Base-by-base conservation (phyloP, 139 green algal species). In the Chloropicon primus region DNA sequence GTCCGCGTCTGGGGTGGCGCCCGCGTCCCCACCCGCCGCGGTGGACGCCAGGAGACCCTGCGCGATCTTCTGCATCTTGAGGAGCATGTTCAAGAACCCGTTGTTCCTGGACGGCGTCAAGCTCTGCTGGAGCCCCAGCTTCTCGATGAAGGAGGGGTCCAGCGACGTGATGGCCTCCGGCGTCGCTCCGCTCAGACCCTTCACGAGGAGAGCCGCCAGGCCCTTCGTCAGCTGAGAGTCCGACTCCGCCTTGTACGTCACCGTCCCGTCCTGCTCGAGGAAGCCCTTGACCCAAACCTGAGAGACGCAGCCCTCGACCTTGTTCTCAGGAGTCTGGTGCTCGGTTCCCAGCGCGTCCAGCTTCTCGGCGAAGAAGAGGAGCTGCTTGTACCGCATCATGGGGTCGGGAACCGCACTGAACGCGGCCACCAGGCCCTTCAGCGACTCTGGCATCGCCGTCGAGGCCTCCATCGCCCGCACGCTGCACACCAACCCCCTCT, bases 41-140 rank as follows among this genome's bases (percentile, higher is more conserved):
- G n/a, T n/a, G n/a, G n/a, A n/a, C n/a, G n/a, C n/a, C n/a, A n/a
- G n/a, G n/a, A 62, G 41, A 5, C 41, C 41, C 41, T 62, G 41
- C 10, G 41, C 41, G 41, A 62, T 62, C 71, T 74, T 74, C 71
- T 74, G 71, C 71, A 74, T 74, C 71, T 74, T 74, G 5, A 74
- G 71, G 21, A 89, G 81, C 85, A 89, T 89, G 86, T 97, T 97
- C 23, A 97, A 85, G 84, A 97, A 99, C 72, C 96, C 96, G 85
- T 99, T 99, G 86, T 97, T 99, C 77, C 94, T 86, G 2, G 85
- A 93, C 25, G 95, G 96, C 0, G 94, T 99, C 24, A 99, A 85
- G 77, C 84, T 94, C 88, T 98, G 94, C 78, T 93, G 90, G 75
- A 99, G 82, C 1, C 96, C 96, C 73, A 99, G 87, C 79, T 85